Evolutionary conservation across 805 yeast genomes (phyloP), one percentile per base, ranked within the genome.

Genomic region (Yarrowia phangngaensis): DNA sequence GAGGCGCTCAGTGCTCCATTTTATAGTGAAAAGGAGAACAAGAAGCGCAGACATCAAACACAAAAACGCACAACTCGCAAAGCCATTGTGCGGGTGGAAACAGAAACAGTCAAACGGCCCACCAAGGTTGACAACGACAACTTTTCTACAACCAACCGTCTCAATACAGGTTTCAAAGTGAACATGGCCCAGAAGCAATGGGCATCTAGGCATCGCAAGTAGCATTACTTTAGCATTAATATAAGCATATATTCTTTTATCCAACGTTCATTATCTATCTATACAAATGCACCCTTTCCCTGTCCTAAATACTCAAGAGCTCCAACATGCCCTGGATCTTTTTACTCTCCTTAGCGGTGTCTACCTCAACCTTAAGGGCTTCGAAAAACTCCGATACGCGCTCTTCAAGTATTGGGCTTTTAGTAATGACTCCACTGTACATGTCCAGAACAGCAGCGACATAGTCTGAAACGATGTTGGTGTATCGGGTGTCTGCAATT

Each of bases 321-420:
- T 87, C 94, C 58, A 92, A 70, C 97, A 92, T 92, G 49, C 98
- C 98, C 59, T 84, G 87, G 33, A 92, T 79, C 62, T 79, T 82
- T 63, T 82, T 84, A 6, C 97, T 95, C 62, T 89, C 96, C 61
- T 78, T 78, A 33, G 95, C 84, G 60, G 83, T 80, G 51, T 73
- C 75, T 17, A 88, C 77, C 66, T 90, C 97, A 24, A 68, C 62
- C 51, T 74, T 75, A 20, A 90, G 72, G 58, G 77, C 78, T 6
- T 47, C 45, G 30, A 73, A 71, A 54, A 92, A 68, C 51, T 76
- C 74, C 41, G 71, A 67, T 36, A 88, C 67, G 46, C 86, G 70
- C 57, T 84, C 92, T 56, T 83, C 88, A 54, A 92, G 69, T 2
- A 84, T 82, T 5, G 89, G 81, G 32, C 88, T 80, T 55, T 75